A percentile compares a stretch with the other conserved stretches of the same genome.
Conservation (phyloP, 352 stramenopile genomes). For the Globisporangium viniferum region DNA sequence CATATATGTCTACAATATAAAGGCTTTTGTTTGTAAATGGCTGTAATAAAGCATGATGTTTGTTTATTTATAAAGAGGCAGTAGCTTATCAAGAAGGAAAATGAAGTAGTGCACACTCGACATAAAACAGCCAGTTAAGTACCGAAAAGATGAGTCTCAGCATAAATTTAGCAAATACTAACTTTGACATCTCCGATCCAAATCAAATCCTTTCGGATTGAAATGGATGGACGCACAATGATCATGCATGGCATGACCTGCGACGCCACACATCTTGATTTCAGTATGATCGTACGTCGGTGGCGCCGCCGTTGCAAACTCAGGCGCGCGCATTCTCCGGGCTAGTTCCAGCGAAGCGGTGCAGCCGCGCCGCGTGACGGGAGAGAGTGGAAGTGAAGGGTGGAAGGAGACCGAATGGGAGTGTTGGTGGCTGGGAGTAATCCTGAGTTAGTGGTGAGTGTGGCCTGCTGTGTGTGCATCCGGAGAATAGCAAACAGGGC, state of each 20-base stretch:
- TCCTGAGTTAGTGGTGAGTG: neutral
- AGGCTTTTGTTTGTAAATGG: neutral
- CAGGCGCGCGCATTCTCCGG: neutral
- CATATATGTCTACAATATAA: neutral
- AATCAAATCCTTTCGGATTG: neutral
- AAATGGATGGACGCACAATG: neutral
- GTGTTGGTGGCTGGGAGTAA: neutral
- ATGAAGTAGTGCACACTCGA: neutral
- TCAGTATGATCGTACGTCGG: neutral
- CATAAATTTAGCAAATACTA: neutral
- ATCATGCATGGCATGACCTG: neutral
- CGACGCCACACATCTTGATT: neutral
- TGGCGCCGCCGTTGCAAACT: neutral
- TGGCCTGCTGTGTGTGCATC: neutral
- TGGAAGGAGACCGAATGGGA: neutral
- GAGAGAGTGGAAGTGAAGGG: neutral
- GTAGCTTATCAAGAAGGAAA: neutral
- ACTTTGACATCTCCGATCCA: neutral
- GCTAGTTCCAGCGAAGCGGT: neutral
- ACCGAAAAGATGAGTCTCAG: neutral
- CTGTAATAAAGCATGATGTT: neutral
- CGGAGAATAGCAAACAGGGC: neutral
- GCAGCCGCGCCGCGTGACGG: neutral
- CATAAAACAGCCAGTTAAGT: neutral
- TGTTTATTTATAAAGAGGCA: neutral